These are phyloP conservation scores for Ruellia speciosa DNA, from an alignment of 305 asterid species.

Conservation along the genomic window DNA sequence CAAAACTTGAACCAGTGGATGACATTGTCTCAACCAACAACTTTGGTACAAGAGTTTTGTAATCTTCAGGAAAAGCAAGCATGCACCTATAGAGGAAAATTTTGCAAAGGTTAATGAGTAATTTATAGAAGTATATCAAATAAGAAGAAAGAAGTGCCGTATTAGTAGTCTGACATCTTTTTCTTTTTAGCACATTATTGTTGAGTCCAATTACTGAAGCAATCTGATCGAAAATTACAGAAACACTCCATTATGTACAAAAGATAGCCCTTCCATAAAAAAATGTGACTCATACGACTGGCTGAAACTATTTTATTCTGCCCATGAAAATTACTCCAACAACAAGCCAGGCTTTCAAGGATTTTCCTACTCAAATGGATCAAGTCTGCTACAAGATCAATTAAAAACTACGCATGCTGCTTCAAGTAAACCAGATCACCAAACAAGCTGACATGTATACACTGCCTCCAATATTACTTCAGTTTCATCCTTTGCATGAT, in stretches of 20 bases:
- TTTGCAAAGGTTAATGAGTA: slow-evolving; percentile 16
- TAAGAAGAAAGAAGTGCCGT: not conserved
- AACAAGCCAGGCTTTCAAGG: slow-evolving; percentile 7
- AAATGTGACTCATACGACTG: not conserved
- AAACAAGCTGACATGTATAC: slow-evolving; percentile 16
- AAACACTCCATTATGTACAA: not conserved
- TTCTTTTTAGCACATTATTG: no score
- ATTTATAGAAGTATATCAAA: not conserved
- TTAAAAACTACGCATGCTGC: slow-evolving; percentile 4
- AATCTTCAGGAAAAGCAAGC: slow-evolving; percentile 90
- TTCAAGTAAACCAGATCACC: not conserved
- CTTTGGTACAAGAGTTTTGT: slow-evolving; percentile 73
- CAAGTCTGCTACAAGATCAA: slow-evolving; percentile 6
- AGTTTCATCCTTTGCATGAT: slow-evolving; percentile 13
- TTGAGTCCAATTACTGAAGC: no score
- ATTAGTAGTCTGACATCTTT: not conserved
- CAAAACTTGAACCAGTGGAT: slow-evolving; percentile 58
- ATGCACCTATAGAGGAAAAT: slow-evolving; percentile 57
- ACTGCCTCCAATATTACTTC: slow-evolving; percentile 19
- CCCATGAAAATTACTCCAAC: slow-evolving; percentile 15
- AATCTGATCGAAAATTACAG: not conserved
- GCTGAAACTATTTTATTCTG: slow-evolving; percentile 17
- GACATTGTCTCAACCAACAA: slow-evolving; percentile 74
- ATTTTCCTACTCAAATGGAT: slow-evolving; percentile 5
- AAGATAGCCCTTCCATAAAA: not conserved